phyloP scores from a whole-genome alignment of 805 yeast genomes.

The Komagataella mondaviorum region DNA sequence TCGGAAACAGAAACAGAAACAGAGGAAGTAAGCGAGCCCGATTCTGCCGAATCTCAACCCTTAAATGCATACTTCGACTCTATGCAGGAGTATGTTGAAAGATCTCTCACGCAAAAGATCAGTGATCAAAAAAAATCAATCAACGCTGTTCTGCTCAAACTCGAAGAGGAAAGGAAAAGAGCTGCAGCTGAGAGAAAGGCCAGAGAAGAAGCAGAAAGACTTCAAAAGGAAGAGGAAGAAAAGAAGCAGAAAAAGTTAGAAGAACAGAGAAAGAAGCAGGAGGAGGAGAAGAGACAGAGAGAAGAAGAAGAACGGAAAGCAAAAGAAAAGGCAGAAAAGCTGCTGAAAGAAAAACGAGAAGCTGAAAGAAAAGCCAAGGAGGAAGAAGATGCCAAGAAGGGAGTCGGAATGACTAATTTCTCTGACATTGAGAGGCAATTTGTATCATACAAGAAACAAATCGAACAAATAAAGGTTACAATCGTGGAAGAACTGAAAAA shows the following conservation, averaged over 20 bases:
- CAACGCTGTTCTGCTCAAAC: neutral
- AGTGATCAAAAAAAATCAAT: neutral
- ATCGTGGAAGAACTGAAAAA: conserved; percentile 41
- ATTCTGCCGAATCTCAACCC: neutral
- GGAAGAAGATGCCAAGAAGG: conserved; percentile 8
- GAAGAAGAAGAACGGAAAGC: conserved; percentile 10
- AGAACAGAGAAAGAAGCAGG: conserved; percentile 7
- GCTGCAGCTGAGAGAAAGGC: conserved; percentile 7
- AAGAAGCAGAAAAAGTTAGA: conserved; percentile 9
- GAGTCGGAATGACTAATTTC: conserved; percentile 17
- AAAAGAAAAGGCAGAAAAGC: conserved; percentile 10
- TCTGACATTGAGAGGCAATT: conserved; percentile 27
- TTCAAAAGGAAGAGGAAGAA: conserved; percentile 11
- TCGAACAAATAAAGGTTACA: conserved; percentile 42
- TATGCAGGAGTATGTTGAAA: neutral
- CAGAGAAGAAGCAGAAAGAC: conserved; percentile 7
- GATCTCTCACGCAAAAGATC: neutral
- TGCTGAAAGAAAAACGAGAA: conserved; percentile 10
- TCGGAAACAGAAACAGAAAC: neutral
- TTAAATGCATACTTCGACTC: neutral
- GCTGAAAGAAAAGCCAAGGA: conserved; percentile 1
- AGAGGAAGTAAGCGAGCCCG: neutral
- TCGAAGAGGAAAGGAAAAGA: conserved; percentile 4
- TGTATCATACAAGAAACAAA: conserved; percentile 33
- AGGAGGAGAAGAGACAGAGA: conserved; percentile 7